These are phyloP conservation scores for Pterocarpus macrocarpus DNA, from an alignment of 306 rosid species.

Conservation along the genomic window DNA sequence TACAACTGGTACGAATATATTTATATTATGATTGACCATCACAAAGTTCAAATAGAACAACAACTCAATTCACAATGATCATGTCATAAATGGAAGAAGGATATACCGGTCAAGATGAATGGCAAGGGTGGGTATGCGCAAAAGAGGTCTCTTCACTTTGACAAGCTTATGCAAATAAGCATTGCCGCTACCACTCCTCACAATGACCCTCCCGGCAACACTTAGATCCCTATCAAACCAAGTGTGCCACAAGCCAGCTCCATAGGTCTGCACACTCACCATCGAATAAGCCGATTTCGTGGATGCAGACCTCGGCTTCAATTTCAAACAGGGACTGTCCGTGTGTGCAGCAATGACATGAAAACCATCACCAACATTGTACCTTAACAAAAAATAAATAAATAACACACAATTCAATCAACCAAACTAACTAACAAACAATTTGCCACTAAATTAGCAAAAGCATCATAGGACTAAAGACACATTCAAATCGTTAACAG, in stretches of 20 bases:
- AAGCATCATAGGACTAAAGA: not conserved
- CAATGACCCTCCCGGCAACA: constrained; percentile 92
- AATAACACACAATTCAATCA: constrained; percentile 23
- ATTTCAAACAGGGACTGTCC: constrained; percentile 91
- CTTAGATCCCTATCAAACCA: constrained; percentile 99
- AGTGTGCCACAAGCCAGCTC: constrained; percentile 92
- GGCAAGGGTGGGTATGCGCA: constrained; percentile 95
- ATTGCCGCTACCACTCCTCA: constrained; percentile 54
- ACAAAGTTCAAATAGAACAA: not conserved
- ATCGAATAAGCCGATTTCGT: constrained; percentile 73
- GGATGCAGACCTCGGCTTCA: constrained; percentile 87
- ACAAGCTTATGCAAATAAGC: constrained; percentile 84
- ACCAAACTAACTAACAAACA: constrained; percentile 7
- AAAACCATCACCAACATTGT: constrained; percentile 77
- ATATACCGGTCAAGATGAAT: constrained; percentile 93
- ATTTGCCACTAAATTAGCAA: not conserved
- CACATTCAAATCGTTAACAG: not conserved
- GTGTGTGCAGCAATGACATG: constrained; percentile 97
- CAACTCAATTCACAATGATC: not conserved
- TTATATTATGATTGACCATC: not conserved
- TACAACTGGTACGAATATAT: not conserved
- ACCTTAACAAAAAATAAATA: constrained; percentile 59
- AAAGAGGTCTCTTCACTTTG: constrained; percentile 81
- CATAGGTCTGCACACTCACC: constrained; percentile 97
- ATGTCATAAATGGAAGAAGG: not conserved